phyloP scores from a whole-genome alignment of 163 green algal species.

The Chlorella variabilis region DNA sequence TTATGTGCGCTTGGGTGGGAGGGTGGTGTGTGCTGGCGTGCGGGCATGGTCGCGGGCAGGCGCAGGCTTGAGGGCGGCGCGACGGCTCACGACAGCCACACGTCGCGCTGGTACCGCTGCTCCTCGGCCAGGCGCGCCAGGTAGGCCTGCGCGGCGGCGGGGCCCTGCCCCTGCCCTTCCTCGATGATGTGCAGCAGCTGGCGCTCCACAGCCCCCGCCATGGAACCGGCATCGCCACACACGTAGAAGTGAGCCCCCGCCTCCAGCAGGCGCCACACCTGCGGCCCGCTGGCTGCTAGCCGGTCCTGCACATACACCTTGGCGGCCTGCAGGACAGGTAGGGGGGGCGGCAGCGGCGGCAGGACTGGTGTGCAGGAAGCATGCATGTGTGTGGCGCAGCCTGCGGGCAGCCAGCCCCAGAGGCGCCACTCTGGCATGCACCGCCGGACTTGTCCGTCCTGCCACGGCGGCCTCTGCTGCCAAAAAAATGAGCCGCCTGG shows the following conservation, averaged over 20 bases:
- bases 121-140: slow-evolving; percentile 71
- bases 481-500: too few relatives aligned
- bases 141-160: slow-evolving; percentile 57
- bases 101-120: slow-evolving; percentile 85
- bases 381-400: too few relatives aligned
- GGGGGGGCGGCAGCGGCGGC: neutral
- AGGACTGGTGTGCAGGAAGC: too few relatives aligned
- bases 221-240: slow-evolving; percentile 94
- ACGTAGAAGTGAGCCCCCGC: slow-evolving; percentile 83
- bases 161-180: slow-evolving; percentile 12
- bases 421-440: too few relatives aligned
- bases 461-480: too few relatives aligned
- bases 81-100: slow-evolving; percentile 79
- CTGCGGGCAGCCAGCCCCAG: too few relatives aligned
- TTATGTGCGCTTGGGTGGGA: too few relatives aligned
- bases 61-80: too few relatives aligned
- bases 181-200: slow-evolving; percentile 70
- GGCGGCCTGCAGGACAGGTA: neutral
- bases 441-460: too few relatives aligned
- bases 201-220: slow-evolving; percentile 93
- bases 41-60: too few relatives aligned
- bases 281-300: slow-evolving; percentile 55
- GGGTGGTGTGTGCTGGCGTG: too few relatives aligned
- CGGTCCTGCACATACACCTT: slow-evolving; percentile 89
- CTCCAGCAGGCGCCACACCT: slow-evolving; percentile 71